These are phyloP conservation scores for Pleurotus ostreatus DNA, from an alignment of 768 basidiomycete genomes.

Conservation along the genomic window DNA sequence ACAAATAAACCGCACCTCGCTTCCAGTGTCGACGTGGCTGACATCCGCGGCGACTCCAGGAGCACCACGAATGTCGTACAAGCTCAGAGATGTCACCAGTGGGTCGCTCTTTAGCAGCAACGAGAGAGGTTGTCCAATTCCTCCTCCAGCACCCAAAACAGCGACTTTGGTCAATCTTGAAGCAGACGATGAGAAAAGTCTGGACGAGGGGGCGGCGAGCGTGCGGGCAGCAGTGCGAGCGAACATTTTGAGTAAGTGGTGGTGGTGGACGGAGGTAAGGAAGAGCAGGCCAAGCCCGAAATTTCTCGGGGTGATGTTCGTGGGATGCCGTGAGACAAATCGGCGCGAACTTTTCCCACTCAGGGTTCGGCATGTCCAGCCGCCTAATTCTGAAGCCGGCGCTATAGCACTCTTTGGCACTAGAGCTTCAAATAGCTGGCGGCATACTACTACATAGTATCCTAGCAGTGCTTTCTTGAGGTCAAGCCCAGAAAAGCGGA, in stretches of 20 bases:
- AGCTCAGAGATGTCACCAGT: slow-evolving; percentile 75
- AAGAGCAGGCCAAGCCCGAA: not conserved
- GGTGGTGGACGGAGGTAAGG: slow-evolving; percentile 16
- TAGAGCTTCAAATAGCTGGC: no score
- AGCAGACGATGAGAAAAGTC: slow-evolving; percentile 74
- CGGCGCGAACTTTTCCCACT: no score
- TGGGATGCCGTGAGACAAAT: no score
- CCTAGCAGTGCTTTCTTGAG: no score
- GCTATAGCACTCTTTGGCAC: no score
- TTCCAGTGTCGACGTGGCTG: slow-evolving; percentile 85
- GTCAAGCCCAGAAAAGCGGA: no score
- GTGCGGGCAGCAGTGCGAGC: slow-evolving; percentile 59
- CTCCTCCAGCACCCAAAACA: slow-evolving; percentile 97
- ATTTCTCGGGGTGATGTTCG: no score
- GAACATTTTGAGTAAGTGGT: slow-evolving; percentile 46
- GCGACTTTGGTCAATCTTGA: slow-evolving; percentile 82
- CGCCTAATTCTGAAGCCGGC: no score
- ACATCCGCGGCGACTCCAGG: slow-evolving; percentile 98
- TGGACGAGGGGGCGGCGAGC: slow-evolving; percentile 47
- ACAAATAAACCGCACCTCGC: slow-evolving; percentile 53
- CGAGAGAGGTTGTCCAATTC: slow-evolving; percentile 97
- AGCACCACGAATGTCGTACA: slow-evolving; percentile 95
- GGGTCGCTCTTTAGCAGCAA: slow-evolving; percentile 92
- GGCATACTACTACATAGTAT: no score
- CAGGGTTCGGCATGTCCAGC: no score